Evolutionary conservation across 768 basidiomycete species (phyloP).

Genomic region (Leccinum disarticulatum): DNA sequence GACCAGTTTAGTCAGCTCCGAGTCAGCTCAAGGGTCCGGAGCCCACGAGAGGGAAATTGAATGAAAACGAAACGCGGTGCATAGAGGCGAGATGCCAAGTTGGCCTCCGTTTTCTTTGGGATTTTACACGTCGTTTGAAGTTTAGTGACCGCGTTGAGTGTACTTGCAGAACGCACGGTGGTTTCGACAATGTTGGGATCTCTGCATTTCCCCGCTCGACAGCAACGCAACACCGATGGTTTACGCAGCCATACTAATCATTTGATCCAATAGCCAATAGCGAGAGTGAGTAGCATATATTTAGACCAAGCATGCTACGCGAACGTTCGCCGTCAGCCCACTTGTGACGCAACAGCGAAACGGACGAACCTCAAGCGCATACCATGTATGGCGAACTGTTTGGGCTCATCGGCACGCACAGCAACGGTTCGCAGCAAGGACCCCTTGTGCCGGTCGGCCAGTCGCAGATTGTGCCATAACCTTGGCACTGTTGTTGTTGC

Average conservation of each 20-base stretch:
- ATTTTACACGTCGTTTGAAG: background rate
- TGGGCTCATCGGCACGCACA: slow-evolving; percentile 11
- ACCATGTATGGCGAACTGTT: slow-evolving; percentile 9
- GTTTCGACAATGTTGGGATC: background rate
- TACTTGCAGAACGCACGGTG: background rate
- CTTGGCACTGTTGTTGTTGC: background rate
- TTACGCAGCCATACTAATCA: background rate
- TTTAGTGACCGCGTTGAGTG: background rate
- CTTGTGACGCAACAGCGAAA: background rate
- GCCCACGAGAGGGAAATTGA: background rate
- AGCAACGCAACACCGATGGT: background rate
- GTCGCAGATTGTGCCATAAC: background rate
- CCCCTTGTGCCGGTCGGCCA: slow-evolving; percentile 11
- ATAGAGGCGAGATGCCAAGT: background rate
- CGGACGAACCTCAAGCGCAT: slow-evolving; percentile 10
- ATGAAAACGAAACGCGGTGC: background rate
- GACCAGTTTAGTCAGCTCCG: background rate
- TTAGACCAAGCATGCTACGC: background rate
- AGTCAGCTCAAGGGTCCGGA: background rate
- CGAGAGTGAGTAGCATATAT: background rate
- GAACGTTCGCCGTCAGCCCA: background rate
- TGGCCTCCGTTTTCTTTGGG: background rate
- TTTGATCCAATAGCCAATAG: background rate
- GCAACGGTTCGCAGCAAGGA: slow-evolving; percentile 8
- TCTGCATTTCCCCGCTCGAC: no score